These are phyloP conservation scores for Bassia scoparia DNA, from an alignment of 148 eudicot genomes.

Conservation along the genomic window DNA sequence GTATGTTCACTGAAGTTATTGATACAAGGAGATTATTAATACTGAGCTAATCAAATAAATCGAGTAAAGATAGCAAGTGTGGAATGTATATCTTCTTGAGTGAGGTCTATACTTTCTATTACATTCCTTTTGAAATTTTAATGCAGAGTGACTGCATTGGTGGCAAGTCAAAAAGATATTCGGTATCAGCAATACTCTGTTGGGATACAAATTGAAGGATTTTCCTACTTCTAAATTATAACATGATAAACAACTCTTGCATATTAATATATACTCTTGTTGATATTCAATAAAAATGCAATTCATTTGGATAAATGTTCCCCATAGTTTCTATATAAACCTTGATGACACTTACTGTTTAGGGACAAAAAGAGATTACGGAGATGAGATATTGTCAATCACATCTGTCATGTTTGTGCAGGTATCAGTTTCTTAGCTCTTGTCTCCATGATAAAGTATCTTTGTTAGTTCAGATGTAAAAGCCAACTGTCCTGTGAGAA, in stretches of 20 bases:
- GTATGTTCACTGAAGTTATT: background rate
- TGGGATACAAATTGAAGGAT: constrained; percentile 93
- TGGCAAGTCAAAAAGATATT: constrained; percentile 53
- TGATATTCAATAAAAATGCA: background rate
- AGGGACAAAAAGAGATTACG: constrained; percentile 56
- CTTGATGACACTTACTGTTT: constrained; percentile 6
- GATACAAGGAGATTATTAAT: background rate
- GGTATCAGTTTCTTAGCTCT: constrained; percentile 27
- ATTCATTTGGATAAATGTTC: background rate
- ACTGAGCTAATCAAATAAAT: background rate
- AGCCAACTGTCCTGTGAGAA: background rate
- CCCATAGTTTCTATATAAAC: background rate
- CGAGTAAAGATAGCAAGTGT: background rate
- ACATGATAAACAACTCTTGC: background rate
- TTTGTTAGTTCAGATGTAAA: background rate
- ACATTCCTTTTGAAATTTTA: background rate
- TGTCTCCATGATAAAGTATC: background rate
- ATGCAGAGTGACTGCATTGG: constrained; percentile 82
- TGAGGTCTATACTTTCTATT: background rate
- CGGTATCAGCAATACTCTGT: constrained; percentile 60
- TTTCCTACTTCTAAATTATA: constrained; percentile 22
- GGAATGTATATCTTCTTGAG: background rate
- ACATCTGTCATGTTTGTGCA: constrained; percentile 79
- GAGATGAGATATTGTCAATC: constrained; percentile 63
- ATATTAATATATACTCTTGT: background rate